A percentile compares a stretch with the other conserved stretches of the same genome.
phyloP scores from a whole-genome alignment of 768 basidiomycete species.

The Lactifluus piperatus region DNA sequence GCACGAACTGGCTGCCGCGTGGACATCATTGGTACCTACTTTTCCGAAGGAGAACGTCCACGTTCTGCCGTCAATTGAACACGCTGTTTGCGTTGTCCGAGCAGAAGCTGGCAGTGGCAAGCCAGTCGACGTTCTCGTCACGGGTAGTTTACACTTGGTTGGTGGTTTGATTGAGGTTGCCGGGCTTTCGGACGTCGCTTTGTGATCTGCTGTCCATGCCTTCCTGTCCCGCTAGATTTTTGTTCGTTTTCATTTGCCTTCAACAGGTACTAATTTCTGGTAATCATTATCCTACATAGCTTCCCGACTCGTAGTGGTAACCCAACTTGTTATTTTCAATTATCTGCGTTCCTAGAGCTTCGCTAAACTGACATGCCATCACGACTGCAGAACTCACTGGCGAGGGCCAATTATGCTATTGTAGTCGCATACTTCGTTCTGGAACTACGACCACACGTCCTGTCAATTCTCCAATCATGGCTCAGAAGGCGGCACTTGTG shows the following conservation, averaged over 20 bases:
- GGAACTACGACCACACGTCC: no score
- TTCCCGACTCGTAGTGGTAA: not conserved
- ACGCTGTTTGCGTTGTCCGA: slow-evolving; percentile 67
- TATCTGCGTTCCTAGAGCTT: not conserved
- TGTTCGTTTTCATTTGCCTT: slow-evolving; percentile 24
- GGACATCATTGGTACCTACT: slow-evolving; percentile 52
- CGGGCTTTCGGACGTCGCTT: slow-evolving; percentile 59
- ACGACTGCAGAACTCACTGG: no score
- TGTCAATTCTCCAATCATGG: not conserved
- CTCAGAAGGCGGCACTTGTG: not conserved
- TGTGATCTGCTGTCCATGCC: slow-evolving; percentile 30
- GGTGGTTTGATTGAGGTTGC: slow-evolving; percentile 93
- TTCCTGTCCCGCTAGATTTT: not conserved
- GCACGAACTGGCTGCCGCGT: slow-evolving; percentile 63
- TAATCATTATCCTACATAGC: not conserved
- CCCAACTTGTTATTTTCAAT: not conserved
- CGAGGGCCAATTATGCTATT: no score
- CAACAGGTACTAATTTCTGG: slow-evolving; percentile 28
- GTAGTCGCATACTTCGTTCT: no score
- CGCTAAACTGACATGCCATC: not conserved
- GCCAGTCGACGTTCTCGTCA: slow-evolving; percentile 61
- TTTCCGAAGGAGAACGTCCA: slow-evolving; percentile 59
- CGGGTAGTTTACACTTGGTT: slow-evolving; percentile 89
- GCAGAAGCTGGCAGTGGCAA: slow-evolving; percentile 26
- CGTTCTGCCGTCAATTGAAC: slow-evolving; percentile 80